Base-by-base conservation (phyloP, 2,329 filamentous ascomycete genomes). In the Aspergillus niger region DNA sequence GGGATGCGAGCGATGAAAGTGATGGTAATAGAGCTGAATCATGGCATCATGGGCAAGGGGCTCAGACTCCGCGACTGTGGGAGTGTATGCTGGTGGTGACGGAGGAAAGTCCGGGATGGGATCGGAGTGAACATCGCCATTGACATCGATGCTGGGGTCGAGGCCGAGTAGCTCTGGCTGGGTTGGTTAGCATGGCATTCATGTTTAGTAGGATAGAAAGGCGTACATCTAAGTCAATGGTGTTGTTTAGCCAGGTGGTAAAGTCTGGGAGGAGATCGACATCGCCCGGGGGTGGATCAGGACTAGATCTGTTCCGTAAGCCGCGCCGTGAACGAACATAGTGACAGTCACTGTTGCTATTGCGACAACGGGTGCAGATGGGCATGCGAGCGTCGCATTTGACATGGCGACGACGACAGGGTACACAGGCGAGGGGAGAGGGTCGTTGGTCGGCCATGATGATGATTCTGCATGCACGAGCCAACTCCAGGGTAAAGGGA, bases 1-100 rank as follows among this genome's bases (percentile, higher is more conserved):
- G 0, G 83, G 83, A 72, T 85, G 83, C 15, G 78, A 77, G 3
- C 73, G 72, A 68, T 82, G 78, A 66, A 84, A 84, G 66, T 80
- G 75, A 55, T 78, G 75, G 63, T 84, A 85, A 72, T 79, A 85
- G 17, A 81, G 71, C 63, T 78, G 74, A 15, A 80, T 73, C 57
- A 81, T 60, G 11, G 65, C 65, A 48, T 71, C 68, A 38, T 63
- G 64, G 7, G 67, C 62, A 20, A 69, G 36, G 1, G 41, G 44
- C 6, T 66, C 63, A 2, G 59, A 8, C 17, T 44, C 60, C 20
- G 50, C 59, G 5, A 53, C 43, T 58, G 5, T 26, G 47, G 8
- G 24, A 5, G 32, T 65, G 59, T 26, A 67, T 32, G 5, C 47
- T 32, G 47, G 44, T 26, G 22, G 47, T 3, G 47, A 28, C 20